Evolutionary conservation across 805 yeast genomes (phyloP), one percentile per base, ranked within the genome.

Genomic region (Ogataea dorogensis): DNA sequence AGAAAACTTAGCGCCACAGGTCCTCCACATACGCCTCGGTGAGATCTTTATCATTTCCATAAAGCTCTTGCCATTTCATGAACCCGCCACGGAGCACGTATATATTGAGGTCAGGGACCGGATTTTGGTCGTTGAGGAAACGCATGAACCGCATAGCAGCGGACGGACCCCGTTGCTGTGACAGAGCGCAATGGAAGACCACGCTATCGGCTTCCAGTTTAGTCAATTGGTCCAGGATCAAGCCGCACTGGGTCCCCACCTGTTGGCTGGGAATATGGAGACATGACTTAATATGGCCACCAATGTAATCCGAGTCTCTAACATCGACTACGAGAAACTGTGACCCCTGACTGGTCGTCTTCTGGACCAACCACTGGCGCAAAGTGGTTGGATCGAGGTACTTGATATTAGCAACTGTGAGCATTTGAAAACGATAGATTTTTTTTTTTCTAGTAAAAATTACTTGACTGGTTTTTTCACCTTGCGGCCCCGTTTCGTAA

Each of bases 161-260:
- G 3, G 85, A 67, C 0, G 98, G 98, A 0, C 98, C 98, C 34
- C 98, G 67, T 42, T 82, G 94, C 59, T 93, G 98, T 3, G 94
- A 81, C 19, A 85, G 68, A 18, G 89, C 88, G 59, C 98, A 91
- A 58, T 93, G 96, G 63, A 91, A 93, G 0, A 93, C 82, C 0
- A 87, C 75, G 36, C 73, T 77, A 27, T 68, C 63, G 5, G 60
- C 53, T 4, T 58, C 44, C 2, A 49, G 39, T n/a, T 53, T 56
- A 8, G 59, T 53, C 21, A 71, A 54, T 26, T 60, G 46, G n/a
- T 53, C 47, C 14, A 62, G 49, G 24, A 73, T 65, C 5, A 63
- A 65, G 2, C 67, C 67, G 18, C 70, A 50, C 14, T 59, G 62
- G 28, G 56, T 47, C 12, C 55, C 51, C 44, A 82, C 68, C 13